phyloP scores from a whole-genome alignment of 768 basidiomycete species.

The Termitomyces sp. region DNA sequence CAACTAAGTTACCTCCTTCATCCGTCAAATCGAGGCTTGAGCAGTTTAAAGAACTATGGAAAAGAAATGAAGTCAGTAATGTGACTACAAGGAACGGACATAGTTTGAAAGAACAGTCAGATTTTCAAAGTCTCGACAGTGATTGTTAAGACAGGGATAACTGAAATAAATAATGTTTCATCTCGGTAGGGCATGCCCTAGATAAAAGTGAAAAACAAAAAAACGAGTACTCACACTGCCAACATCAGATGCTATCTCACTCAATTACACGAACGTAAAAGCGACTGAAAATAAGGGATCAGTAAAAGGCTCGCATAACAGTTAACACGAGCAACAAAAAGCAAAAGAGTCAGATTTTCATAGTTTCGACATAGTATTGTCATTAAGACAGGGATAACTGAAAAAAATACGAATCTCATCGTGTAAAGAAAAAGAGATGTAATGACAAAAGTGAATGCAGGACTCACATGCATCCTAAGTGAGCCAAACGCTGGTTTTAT shows the following conservation, averaged over 20 bases:
- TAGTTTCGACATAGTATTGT: constrained; percentile 23
- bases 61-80: background rate
- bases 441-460: background rate
- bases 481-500: background rate
- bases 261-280: background rate
- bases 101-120: constrained; percentile 19
- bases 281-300: background rate
- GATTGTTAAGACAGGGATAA: constrained; percentile 29
- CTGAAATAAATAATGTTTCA: constrained; percentile 27
- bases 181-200: constrained; percentile 11
- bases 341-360: constrained; percentile 23
- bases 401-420: constrained; percentile 27
- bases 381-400: constrained; percentile 33
- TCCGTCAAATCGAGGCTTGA: background rate
- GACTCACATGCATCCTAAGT: background rate
- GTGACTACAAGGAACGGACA: background rate
- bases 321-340: background rate
- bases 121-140: constrained; percentile 27
- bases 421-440: background rate
- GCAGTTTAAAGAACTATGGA: background rate
- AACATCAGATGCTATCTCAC: too few relatives aligned
- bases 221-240: background rate
- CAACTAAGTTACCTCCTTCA: background rate
- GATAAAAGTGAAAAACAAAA: background rate
- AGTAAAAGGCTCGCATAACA: background rate